Evolutionary conservation across 176 grass and related monocot genomes (phyloP).

Genomic region (Poa pratensis): DNA sequence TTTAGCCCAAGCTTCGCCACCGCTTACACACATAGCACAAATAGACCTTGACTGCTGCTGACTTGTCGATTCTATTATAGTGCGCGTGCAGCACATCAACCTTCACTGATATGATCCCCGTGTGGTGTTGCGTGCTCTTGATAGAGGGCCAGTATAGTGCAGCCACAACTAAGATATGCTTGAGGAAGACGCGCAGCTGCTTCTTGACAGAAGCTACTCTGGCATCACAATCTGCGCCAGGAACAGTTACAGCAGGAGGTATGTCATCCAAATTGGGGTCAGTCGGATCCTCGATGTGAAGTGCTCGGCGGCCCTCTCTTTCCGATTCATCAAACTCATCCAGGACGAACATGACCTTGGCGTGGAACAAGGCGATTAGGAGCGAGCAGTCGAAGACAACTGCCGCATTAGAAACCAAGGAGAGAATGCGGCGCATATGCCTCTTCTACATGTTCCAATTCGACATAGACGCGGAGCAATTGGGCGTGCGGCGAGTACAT

Average conservation of each 20-base stretch:
- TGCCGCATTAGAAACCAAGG: background rate
- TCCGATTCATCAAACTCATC: slow-evolving; percentile 2
- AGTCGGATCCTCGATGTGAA: background rate
- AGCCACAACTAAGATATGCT: slow-evolving; percentile 4
- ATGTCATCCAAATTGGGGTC: slow-evolving; percentile 10
- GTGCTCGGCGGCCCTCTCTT: background rate
- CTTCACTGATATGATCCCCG: background rate
- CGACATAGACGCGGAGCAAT: background rate
- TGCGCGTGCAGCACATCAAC: background rate
- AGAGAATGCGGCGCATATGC: background rate
- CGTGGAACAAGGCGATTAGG: slow-evolving; percentile 28
- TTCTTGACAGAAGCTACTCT: slow-evolving; percentile 11
- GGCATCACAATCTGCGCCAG: background rate
- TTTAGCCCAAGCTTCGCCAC: too few relatives aligned
- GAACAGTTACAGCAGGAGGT: slow-evolving; percentile 18
- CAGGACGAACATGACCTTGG: slow-evolving; percentile 22
- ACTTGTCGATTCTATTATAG: background rate
- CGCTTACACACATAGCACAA: too few relatives aligned
- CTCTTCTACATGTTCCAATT: background rate
- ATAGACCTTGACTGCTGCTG: too few relatives aligned
- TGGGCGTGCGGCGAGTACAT: background rate
- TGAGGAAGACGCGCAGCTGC: background rate
- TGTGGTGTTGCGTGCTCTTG: background rate
- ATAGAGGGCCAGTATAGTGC: slow-evolving; percentile 10
- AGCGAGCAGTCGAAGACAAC: background rate